Percentiles rank a stretch among this genome's conserved stretches.
Evolutionary conservation across 441 rosid species (phyloP).

Genomic region (Euphorbia corollata): DNA sequence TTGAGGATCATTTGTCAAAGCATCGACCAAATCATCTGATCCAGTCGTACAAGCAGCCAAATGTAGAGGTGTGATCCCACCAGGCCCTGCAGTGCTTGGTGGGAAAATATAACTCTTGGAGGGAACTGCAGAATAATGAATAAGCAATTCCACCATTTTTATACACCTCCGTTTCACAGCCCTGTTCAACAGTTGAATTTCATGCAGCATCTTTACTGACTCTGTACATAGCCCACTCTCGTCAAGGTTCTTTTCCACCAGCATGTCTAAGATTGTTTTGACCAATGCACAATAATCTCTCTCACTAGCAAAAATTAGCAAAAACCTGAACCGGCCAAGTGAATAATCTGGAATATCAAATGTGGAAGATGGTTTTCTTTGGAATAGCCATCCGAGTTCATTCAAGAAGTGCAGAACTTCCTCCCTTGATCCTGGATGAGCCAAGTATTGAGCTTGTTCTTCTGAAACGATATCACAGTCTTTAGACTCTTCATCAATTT

Average conservation of each 20-base stretch:
- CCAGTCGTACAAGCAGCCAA: slow-evolving; percentile 68
- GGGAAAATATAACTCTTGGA: slow-evolving; percentile 42
- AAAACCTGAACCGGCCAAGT: slow-evolving; percentile 58
- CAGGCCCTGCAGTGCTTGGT: slow-evolving; percentile 61
- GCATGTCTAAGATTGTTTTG: slow-evolving; percentile 51
- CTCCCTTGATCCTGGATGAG: slow-evolving; percentile 44
- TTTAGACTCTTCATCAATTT: slow-evolving; percentile 38
- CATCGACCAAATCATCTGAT: slow-evolving; percentile 55
- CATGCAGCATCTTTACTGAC: slow-evolving; percentile 46
- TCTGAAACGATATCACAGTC: slow-evolving; percentile 34
- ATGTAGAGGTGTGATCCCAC: slow-evolving; percentile 76
- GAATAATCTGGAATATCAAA: slow-evolving; percentile 39
- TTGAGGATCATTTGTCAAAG: slow-evolving; percentile 73
- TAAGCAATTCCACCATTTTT: slow-evolving; percentile 61
- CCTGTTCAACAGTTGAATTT: slow-evolving; percentile 63
- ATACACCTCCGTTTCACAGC: slow-evolving; percentile 63
- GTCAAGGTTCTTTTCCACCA: slow-evolving; percentile 45
- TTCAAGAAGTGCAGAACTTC: slow-evolving; percentile 65
- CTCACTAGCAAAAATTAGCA: slow-evolving; percentile 64
- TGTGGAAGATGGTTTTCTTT: slow-evolving; percentile 34
- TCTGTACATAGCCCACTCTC: slow-evolving; percentile 40
- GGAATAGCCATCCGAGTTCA: slow-evolving; percentile 94
- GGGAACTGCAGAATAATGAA: slow-evolving; percentile 37
- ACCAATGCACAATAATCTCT: slow-evolving; percentile 62
- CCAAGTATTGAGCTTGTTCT: slow-evolving; percentile 37